Percentiles rank a stretch among this genome's conserved stretches.
These are phyloP conservation scores for Auriscalpium vulgare DNA, from an alignment of 768 basidiomycete species.

Conservation along the genomic window DNA sequence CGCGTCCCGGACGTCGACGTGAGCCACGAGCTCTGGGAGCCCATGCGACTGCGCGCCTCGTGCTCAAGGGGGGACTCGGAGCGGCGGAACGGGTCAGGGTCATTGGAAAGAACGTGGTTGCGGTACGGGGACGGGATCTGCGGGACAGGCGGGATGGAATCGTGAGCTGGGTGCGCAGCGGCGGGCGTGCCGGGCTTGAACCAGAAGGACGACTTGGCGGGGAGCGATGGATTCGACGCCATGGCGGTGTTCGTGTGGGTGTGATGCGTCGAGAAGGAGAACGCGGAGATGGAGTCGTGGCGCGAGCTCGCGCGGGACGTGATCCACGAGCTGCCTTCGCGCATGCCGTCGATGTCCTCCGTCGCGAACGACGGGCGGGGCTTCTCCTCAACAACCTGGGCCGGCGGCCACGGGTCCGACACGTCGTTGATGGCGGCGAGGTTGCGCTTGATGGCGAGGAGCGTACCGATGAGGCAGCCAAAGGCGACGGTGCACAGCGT, in stretches of 20 bases:
- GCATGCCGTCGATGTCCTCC: constrained; percentile 65
- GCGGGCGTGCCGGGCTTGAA: constrained; percentile 39
- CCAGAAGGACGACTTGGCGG: constrained; percentile 54
- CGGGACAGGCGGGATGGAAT: constrained; percentile 47
- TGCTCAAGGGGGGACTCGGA: constrained; percentile 32
- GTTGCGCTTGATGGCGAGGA: constrained; percentile 59
- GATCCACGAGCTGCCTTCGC: constrained; percentile 77
- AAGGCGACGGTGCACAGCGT: constrained; percentile 46
- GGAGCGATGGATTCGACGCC: constrained; percentile 26
- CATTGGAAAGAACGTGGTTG: constrained; percentile 25
- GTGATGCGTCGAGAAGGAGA: constrained; percentile 67
- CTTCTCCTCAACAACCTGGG: constrained; percentile 41
- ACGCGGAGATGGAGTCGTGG: constrained; percentile 53
- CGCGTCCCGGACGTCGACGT: constrained; percentile 55
- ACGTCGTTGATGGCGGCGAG: constrained; percentile 46
- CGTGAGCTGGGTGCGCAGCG: constrained; percentile 23
- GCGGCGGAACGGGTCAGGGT: constrained; percentile 60
- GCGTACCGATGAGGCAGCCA: constrained; percentile 52
- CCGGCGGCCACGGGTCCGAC: constrained; percentile 54
- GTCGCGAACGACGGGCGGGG: constrained; percentile 58
- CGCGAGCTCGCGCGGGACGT: constrained; percentile 53
- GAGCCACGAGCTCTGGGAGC: constrained; percentile 69
- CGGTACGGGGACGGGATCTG: constrained; percentile 53
- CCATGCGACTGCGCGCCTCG: constrained; percentile 40
- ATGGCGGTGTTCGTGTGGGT: constrained; percentile 35